Evolutionary conservation across 352 stramenopile species (phyloP), one percentile per base, ranked within the genome.

Genomic region (Phytopythium ostracodes): DNA sequence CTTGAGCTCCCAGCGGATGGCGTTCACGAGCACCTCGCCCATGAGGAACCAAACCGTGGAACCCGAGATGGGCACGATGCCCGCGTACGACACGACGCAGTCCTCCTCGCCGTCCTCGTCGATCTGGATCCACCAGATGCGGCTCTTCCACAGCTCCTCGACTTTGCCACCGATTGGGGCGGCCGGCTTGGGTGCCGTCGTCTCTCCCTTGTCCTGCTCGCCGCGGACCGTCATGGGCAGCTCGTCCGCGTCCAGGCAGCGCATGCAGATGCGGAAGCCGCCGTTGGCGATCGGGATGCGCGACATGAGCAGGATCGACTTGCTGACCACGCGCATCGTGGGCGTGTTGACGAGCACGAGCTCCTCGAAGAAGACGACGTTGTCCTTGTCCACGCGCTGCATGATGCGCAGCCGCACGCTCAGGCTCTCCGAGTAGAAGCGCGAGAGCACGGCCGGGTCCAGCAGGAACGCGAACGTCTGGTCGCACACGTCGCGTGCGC

Each of bases 291-390:
- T 47, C 38, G 33, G 33, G 33, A 59, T 46, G 9, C 53, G 53
- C 4, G 53, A 59, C 36, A 59, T 46, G n/a, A 59, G 53, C 35
- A 59, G 14, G 35, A 59, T 59, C 11, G 53, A 59, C 53, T 59
- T 59, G 53, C 53, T 59, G 20, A 59, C 53, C 11, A 59, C 53
- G 22, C 36, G 53, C n/a, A 40, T 33, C 0, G 53, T 20, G 4
- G 53, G 36, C 38, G 53, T 50, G 22, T 59, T 35, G 53, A 49
- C 53, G 33, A 59, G 53, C 31, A 59, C 53, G 53, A 59, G 53
- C 22, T 76, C 70, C 43, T 74, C 68, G 43, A 68, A 74, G 38
- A 76, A 72, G 47, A 76, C 60, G 14, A 65, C 50, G 44, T 74
- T 73, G 63, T 74, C 59, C 17, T 69, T 66, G n/a, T 74, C 63